Evolutionary conservation across 495 filamentous ascomycete species (phyloP).

Genomic region (Aspergillus cristatus): DNA sequence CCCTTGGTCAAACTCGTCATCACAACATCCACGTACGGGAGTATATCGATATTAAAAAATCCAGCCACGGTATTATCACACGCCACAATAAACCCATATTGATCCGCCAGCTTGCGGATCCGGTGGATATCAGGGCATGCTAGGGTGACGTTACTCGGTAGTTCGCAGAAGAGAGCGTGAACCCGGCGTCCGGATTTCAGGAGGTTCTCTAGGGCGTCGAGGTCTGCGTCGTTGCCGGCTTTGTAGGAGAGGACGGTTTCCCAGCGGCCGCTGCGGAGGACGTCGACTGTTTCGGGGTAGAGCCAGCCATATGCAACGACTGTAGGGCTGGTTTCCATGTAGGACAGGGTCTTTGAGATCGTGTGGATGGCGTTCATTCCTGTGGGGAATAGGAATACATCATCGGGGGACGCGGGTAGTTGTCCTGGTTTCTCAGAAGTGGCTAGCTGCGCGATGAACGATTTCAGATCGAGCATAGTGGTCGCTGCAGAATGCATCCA

Average conservation of each 20-base stretch:
- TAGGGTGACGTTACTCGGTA: conserved; percentile 24
- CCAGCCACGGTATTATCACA: conserved; percentile 28
- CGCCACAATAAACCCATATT: conserved; percentile 15
- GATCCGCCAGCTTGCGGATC: conserved; percentile 20
- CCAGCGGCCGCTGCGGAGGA: not conserved
- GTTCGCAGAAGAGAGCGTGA: conserved; percentile 20
- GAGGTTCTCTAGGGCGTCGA: conserved; percentile 12
- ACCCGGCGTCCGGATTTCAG: conserved; percentile 13
- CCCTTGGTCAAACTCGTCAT: conserved; percentile 40
- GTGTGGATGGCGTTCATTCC: conserved; percentile 24
- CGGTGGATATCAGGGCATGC: conserved; percentile 14
- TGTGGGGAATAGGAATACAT: conserved; percentile 25
- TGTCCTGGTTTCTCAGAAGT: not conserved
- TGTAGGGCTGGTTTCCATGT: conserved; percentile 1
- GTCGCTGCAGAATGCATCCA: conserved; percentile 15
- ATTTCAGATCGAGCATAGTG: conserved; percentile 23
- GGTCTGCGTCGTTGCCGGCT: conserved; percentile 9
- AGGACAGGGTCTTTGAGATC: conserved; percentile 7
- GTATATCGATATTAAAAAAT: conserved; percentile 23
- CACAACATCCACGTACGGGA: conserved; percentile 30
- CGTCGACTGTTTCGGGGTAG: conserved; percentile 2
- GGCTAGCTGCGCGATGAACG: conserved; percentile 7
- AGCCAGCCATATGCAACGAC: conserved; percentile 6
- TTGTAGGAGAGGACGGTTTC: not conserved
- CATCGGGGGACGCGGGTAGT: conserved; percentile 5